Evolutionary conservation across 2,329 filamentous ascomycete genomes (phyloP), one percentile per base, ranked within the genome.

Genomic region (Trichoderma citrinoviride): DNA sequence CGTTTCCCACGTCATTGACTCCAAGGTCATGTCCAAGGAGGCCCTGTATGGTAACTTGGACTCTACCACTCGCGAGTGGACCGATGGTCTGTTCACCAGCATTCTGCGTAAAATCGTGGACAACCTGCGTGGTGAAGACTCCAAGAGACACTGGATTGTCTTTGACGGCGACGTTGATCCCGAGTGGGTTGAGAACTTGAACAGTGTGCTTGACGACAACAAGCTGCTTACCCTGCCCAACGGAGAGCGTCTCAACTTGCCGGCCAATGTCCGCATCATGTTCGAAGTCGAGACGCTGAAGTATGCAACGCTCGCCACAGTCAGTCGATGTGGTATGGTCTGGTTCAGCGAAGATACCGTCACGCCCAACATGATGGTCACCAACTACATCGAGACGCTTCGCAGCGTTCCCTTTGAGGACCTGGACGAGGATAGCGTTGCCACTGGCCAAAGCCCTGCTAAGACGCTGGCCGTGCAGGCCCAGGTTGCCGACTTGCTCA

Each of bases 1-100:
- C 37, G 92, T 99, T 52, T 97, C 88, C 70, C 95, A 99, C 74
- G 91, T 99, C 64, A 99, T 99, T 71, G 95, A 99, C 77, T 96
- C 94, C 46, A 99, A 99, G 80, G 96, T 99, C 77, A 99, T 99
- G 95, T 97, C 93, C 60, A 99, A 99, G 79, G 95, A 99, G 79
- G 91, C 92, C 25, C 82, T 99, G 4, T 99, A 99, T 73, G 95
- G 95, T 74, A 97, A 89, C 71, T 84, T 99, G 55, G 95, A 99
- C 76, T 93, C 92, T 65, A 99, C 95, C 2, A 99, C 95, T 2
- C 88, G 95, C 72, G 95, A 99, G 78, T 99, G 95, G 95, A 99
- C 95, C 0, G 96, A 99, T 72, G 95, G 95, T 77, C 83, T 99
- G 12, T 99, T 99, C 76, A 99, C 95, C 8, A 96, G 94, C 75